These are phyloP conservation scores for Gloeostereum incarnatum DNA, from an alignment of 768 basidiomycete species.

Conservation along the genomic window DNA sequence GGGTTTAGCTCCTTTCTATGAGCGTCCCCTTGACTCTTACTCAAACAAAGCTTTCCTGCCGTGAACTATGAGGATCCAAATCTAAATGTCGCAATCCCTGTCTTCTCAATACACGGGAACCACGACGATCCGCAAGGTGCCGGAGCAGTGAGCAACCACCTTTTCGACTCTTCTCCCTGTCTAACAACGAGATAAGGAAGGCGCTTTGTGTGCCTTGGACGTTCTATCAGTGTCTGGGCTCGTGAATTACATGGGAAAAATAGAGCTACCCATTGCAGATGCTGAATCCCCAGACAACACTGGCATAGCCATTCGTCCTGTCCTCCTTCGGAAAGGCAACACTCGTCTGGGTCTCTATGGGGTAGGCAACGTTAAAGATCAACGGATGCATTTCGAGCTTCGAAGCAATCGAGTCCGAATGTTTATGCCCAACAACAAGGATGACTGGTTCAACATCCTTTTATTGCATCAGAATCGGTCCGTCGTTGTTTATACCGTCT, in stretches of 20 bases:
- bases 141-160: slow-evolving; percentile 56
- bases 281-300: slow-evolving; percentile 50
- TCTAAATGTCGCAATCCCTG: slow-evolving; percentile 90
- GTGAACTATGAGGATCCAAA: slow-evolving; percentile 97
- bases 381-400: slow-evolving; percentile 93
- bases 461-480: slow-evolving; percentile 96
- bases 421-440: slow-evolving; percentile 90
- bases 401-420: slow-evolving; percentile 90
- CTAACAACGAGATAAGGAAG: slow-evolving; percentile 48
- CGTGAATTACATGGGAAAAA: slow-evolving; percentile 96
- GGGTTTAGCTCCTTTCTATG: slow-evolving; percentile 39
- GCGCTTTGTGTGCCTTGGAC: slow-evolving; percentile 92
- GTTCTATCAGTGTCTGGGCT: slow-evolving; percentile 90
- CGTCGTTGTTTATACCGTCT: slow-evolving; percentile 10
- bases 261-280: slow-evolving; percentile 76
- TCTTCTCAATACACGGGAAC: slow-evolving; percentile 98
- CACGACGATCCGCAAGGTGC: slow-evolving; percentile 99
- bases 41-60: slow-evolving; percentile 70
- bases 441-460: slow-evolving; percentile 92
- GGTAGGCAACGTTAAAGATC: slow-evolving; percentile 94
- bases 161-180: neutral
- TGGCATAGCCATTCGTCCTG: slow-evolving; percentile 82
- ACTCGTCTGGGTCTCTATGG: slow-evolving; percentile 91
- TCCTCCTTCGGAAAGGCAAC: slow-evolving; percentile 83
- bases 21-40: neutral